phyloP scores from a whole-genome alignment of 1,284 basidiomycete species.

The Sanguinoderma infundibulare region DNA sequence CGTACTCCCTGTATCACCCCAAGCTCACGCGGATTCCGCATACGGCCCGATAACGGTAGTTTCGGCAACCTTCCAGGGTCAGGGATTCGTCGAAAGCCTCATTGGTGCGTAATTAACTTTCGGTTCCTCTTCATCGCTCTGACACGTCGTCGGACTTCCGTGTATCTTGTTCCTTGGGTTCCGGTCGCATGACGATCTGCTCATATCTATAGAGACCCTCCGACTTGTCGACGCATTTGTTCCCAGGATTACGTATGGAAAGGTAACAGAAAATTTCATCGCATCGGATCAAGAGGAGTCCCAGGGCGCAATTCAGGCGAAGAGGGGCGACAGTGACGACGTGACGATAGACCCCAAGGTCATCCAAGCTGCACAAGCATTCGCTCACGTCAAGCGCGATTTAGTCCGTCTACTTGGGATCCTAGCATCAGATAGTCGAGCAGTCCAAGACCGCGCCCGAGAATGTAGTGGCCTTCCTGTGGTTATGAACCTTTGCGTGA shows the following conservation, averaged over 20 bases:
- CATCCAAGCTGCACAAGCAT: slow-evolving; percentile 34
- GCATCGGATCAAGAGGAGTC: slow-evolving; percentile 5
- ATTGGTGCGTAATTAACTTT: slow-evolving; percentile 54
- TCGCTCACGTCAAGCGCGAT: slow-evolving; percentile 82
- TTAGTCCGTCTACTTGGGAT: slow-evolving; percentile 82
- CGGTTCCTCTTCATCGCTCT: background rate
- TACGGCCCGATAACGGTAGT: slow-evolving; percentile 20
- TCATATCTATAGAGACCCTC: slow-evolving; percentile 57
- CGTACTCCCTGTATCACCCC: background rate
- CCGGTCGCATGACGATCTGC: background rate
- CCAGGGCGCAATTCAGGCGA: background rate
- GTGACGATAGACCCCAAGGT: background rate
- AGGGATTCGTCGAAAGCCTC: slow-evolving; percentile 58
- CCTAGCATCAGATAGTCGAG: slow-evolving; percentile 63
- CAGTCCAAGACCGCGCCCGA: slow-evolving; percentile 76
- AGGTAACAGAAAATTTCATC: slow-evolving; percentile 43
- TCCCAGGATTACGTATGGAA: slow-evolving; percentile 79
- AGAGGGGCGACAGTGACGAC: too few species aligned
- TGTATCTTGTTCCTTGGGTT: background rate
- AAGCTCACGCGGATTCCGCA: slow-evolving; percentile 2
- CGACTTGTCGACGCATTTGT: slow-evolving; percentile 73
- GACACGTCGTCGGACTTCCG: background rate
- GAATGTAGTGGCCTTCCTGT: slow-evolving; percentile 74
- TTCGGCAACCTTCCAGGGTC: slow-evolving; percentile 37
- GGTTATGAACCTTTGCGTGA: slow-evolving; percentile 84